These are phyloP conservation scores for Lasiodiplodia sp. DNA, from an alignment of 2,329 filamentous ascomycete genomes.

Conservation along the genomic window DNA sequence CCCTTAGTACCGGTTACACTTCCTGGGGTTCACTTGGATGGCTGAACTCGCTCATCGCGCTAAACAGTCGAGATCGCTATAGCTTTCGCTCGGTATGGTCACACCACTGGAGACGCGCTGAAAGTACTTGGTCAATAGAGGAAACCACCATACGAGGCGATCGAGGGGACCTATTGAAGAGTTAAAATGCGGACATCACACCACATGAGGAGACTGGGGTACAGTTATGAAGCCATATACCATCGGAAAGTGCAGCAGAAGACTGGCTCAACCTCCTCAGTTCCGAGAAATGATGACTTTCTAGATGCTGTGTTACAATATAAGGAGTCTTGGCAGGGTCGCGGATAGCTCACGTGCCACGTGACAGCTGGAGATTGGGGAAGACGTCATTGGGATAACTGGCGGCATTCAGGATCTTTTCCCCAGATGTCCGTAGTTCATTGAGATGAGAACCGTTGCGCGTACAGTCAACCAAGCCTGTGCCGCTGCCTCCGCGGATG, in stretches of 20 bases:
- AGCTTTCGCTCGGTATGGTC: background rate
- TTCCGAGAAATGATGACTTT: background rate
- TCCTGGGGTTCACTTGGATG: background rate
- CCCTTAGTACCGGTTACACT: background rate
- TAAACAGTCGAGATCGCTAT: background rate
- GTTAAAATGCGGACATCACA: background rate
- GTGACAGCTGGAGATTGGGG: background rate
- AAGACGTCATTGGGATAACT: background rate
- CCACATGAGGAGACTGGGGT: background rate
- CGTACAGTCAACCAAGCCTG: background rate
- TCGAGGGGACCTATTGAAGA: background rate
- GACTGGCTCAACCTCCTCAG: background rate
- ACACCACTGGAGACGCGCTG: background rate
- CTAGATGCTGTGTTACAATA: background rate
- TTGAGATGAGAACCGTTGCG: background rate
- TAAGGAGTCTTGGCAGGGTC: background rate
- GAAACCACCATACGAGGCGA: background rate
- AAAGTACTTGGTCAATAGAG: background rate
- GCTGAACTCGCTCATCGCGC: background rate
- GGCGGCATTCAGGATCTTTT: background rate
- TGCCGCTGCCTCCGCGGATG: background rate
- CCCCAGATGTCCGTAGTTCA: too few relatives aligned
- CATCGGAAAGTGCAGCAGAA: background rate
- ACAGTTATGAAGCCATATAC: background rate
- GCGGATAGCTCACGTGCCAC: background rate